phyloP scores from a whole-genome alignment of 164 flowering plant species.

The Chimonanthus praecox region DNA sequence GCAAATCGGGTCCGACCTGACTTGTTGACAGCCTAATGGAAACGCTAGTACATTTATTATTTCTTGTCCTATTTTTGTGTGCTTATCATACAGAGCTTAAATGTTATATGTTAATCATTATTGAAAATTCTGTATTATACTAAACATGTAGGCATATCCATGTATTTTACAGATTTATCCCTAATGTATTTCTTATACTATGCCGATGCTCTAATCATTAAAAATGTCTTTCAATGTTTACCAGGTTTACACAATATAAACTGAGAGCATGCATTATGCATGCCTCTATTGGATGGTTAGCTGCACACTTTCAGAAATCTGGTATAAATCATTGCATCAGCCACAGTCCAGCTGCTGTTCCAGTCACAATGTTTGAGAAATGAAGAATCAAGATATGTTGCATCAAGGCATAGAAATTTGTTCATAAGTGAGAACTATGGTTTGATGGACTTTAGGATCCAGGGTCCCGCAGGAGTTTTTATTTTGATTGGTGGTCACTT shows the following conservation, averaged over 20 bases:
- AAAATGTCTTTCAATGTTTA: slow-evolving; percentile 3
- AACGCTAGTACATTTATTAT: neutral
- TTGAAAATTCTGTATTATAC: no score
- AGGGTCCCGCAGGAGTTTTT: no score
- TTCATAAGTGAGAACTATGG: no score
- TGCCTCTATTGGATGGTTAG: slow-evolving; percentile 5
- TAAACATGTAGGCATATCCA: no score
- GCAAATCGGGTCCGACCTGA: no score
- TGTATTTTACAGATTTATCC: no score
- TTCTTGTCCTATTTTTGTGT: neutral
- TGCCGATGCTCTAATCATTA: neutral
- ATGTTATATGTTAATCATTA: no score
- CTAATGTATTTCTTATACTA: no score
- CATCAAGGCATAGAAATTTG: neutral
- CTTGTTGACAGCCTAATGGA: no score
- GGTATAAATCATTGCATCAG: neutral
- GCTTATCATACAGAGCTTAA: neutral
- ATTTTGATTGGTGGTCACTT: neutral
- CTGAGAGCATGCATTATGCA: neutral
- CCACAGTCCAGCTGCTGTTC: neutral
- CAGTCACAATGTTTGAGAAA: neutral
- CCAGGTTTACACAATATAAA: slow-evolving; percentile 13
- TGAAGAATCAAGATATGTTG: neutral
- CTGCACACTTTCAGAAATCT: neutral
- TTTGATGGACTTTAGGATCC: no score